Conservation (phyloP, 768 basidiomycete genomes). For the Cyclocybe cylindracea region DNA sequence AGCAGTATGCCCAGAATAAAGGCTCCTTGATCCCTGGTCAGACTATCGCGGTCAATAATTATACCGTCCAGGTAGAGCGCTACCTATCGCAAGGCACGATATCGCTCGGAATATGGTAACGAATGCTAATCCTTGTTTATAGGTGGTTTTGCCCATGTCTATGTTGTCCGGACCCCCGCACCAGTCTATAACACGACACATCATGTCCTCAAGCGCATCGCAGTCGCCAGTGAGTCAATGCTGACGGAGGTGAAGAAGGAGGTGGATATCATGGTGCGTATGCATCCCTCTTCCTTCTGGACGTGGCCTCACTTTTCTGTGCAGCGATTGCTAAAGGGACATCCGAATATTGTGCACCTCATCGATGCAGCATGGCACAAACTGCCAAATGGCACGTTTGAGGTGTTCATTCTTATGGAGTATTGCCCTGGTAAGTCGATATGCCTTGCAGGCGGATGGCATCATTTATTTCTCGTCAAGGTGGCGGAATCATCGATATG, state of each 20-base stretch:
- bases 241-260: constrained; percentile 95
- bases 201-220: constrained; percentile 97
- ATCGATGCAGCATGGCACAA: constrained; percentile 94
- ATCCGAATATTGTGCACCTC: constrained; percentile 94
- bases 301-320: constrained; percentile 18
- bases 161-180: constrained; percentile 84
- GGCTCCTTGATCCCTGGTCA: constrained; percentile 82
- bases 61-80: constrained; percentile 87
- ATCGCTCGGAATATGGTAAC: constrained; percentile 6
- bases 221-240: constrained; percentile 86
- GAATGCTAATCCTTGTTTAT: constrained; percentile 15
- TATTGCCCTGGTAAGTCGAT: constrained; percentile 79
- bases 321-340: constrained; percentile 87
- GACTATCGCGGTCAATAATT: constrained; percentile 86
- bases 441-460: background rate
- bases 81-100: constrained; percentile 90
- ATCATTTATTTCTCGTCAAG: constrained; percentile 37
- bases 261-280: constrained; percentile 94
- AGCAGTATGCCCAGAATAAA: constrained; percentile 55
- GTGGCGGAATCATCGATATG: constrained; percentile 99
- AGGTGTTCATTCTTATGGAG: constrained; percentile 99
- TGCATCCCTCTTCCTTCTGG: constrained; percentile 1
- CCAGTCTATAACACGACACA: constrained; percentile 91
- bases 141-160: constrained; percentile 99
- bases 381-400: constrained; percentile 80